phyloP scores from a whole-genome alignment of 352 stramenopile genomes.

The Peronospora farinosa region DNA sequence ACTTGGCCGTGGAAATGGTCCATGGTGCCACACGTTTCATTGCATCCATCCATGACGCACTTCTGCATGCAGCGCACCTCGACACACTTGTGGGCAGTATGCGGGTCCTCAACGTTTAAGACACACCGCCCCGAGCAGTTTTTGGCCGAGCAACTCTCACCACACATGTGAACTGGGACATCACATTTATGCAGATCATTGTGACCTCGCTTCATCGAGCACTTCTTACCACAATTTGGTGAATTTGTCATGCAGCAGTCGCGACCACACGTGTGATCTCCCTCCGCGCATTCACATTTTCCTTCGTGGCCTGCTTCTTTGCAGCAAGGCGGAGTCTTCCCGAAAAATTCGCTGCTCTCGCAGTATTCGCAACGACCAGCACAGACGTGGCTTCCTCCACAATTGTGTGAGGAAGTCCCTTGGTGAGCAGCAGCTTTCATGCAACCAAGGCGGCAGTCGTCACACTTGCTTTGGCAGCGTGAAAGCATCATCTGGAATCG shows the following conservation, averaged over 20 bases:
- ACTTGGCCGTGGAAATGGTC: constrained; percentile 69
- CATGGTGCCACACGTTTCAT: constrained; percentile 33
- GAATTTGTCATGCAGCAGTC: constrained; percentile 39
- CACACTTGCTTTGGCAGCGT: constrained; percentile 55
- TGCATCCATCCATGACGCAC: constrained; percentile 60
- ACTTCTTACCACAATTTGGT: constrained; percentile 48
- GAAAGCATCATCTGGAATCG: constrained; percentile 45
- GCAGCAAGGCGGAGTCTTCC: constrained; percentile 34
- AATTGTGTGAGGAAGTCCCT: constrained; percentile 34
- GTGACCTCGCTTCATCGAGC: constrained; percentile 42
- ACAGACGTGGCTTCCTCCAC: constrained; percentile 45
- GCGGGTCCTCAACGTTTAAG: constrained; percentile 41
- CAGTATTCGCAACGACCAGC: constrained; percentile 48
- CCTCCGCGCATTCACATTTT: constrained; percentile 49
- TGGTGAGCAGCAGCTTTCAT: constrained; percentile 49
- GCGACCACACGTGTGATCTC: constrained; percentile 57
- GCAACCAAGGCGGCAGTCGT: constrained; percentile 49
- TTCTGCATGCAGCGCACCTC: constrained; percentile 47
- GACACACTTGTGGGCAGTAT: constrained; percentile 59
- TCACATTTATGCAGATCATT: constrained; percentile 43
- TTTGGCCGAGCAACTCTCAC: constrained; percentile 37
- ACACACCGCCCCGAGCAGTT: constrained; percentile 45
- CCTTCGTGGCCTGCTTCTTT: constrained; percentile 62
- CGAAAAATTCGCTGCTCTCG: constrained; percentile 13
- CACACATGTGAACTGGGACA: constrained; percentile 51